phyloP scores from a whole-genome alignment of 2,329 filamentous ascomycete genomes.

The Scedosporium apiospermum region DNA sequence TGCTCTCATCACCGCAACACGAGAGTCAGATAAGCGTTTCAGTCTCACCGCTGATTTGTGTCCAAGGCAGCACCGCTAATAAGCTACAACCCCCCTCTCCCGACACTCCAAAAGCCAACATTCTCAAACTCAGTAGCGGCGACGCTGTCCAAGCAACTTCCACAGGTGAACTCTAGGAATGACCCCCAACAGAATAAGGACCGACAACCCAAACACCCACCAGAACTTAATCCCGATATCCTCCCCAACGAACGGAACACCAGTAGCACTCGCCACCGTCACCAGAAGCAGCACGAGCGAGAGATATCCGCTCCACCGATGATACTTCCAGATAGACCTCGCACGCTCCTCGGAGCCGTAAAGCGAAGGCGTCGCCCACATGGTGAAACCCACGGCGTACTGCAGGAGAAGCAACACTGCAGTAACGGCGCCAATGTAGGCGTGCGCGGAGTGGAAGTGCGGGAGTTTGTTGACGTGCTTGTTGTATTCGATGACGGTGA shows the following conservation, averaged over 20 bases:
- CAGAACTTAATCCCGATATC: conserved; percentile 66
- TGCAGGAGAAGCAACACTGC: conserved; percentile 64
- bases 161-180: conserved; percentile 70
- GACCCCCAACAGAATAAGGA: conserved; percentile 62
- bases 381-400: conserved; percentile 69
- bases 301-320: conserved; percentile 68
- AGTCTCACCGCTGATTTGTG: no score
- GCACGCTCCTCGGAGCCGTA: conserved; percentile 75
- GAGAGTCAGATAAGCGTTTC: no score
- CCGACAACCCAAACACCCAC: conserved; percentile 57
- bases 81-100: no score
- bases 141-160: conserved; percentile 45
- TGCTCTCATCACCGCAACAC: no score
- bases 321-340: conserved; percentile 83
- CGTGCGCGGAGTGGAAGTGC: conserved; percentile 76
- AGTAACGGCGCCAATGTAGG: conserved; percentile 69
- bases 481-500: conserved; percentile 72
- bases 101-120: no score
- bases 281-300: conserved; percentile 61
- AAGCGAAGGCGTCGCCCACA: conserved; percentile 64
- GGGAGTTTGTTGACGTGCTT: conserved; percentile 58
- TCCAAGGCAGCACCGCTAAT: no score
- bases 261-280: conserved; percentile 65
- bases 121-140: neutral
- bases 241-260: conserved; percentile 63